A percentile compares a stretch with the other conserved stretches of the same genome.
Evolutionary conservation across 1,139 yeast genomes (phyloP).

Genomic region (Debaryomyces psychrophilus): DNA sequence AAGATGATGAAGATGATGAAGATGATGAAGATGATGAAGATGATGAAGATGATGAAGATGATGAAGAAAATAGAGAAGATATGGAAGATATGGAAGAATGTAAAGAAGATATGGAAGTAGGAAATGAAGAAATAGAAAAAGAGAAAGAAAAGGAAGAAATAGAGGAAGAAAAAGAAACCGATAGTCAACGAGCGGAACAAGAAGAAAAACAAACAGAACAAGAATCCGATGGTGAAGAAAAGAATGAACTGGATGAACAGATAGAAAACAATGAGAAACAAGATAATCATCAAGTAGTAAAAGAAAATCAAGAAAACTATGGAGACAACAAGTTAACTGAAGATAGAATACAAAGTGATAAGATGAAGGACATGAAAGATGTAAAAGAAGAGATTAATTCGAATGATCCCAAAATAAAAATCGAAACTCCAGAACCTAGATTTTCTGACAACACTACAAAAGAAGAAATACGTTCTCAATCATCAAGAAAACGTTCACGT

Average conservation of each 20-base stretch:
- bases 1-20: background rate
- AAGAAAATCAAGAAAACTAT: background rate
- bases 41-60: background rate
- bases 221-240: background rate
- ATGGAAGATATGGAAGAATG: background rate
- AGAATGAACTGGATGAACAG: background rate
- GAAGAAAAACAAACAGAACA: background rate
- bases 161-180: background rate
- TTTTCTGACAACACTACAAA: conserved; percentile 13
- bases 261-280: background rate
- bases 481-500: conserved; percentile 22
- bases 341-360: no score
- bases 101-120: conserved; percentile 9
- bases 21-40: background rate
- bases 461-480: background rate
- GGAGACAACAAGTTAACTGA: no score
- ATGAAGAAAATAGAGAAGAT: background rate
- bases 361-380: no score
- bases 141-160: conserved; percentile 1
- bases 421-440: conserved; percentile 12
- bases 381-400: background rate
- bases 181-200: no score
- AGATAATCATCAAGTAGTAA: conserved; percentile 6
- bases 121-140: conserved; percentile 13
- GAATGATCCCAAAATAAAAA: conserved; percentile 13